phyloP scores from a whole-genome alignment of 1,284 basidiomycete species.

The Trametes sp. region DNA sequence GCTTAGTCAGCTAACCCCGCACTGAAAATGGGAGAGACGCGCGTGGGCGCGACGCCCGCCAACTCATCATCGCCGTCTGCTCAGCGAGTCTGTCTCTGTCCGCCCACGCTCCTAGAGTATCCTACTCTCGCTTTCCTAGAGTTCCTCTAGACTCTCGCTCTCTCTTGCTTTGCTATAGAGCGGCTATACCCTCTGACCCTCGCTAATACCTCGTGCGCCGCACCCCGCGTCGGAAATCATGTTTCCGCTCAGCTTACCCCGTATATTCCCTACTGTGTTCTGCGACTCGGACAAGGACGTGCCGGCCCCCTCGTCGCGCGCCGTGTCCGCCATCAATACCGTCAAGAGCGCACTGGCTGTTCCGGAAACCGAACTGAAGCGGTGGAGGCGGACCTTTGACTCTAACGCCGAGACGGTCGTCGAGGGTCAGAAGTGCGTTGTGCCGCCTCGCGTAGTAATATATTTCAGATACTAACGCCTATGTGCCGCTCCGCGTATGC shows the following conservation, averaged over 20 bases:
- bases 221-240: conserved; percentile 25
- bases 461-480: not conserved
- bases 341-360: conserved; percentile 75
- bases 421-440: conserved; percentile 82
- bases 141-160: conserved; percentile 15
- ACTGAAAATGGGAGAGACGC: conserved; percentile 21
- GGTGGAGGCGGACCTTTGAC: conserved; percentile 90
- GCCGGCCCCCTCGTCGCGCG: conserved; percentile 43
- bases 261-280: conserved; percentile 57
- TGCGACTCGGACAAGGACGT: conserved; percentile 51
- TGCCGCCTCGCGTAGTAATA: not conserved
- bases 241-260: conserved; percentile 43
- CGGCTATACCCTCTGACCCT: conserved; percentile 33
- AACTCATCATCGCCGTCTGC: conserved; percentile 33
- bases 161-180: conserved; percentile 27
- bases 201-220: conserved; percentile 23
- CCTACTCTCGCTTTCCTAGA: conserved; percentile 34
- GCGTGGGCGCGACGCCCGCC: conserved; percentile 25
- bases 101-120: conserved; percentile 33
- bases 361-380: conserved; percentile 83
- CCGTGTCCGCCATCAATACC: conserved; percentile 63
- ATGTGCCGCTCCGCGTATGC: not conserved
- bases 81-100: not conserved
- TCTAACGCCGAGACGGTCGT: conserved; percentile 74
- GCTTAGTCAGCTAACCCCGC: conserved; percentile 37